Evolutionary conservation across 345 rosid genomes (phyloP).

Genomic region (Gossypium turneri): DNA sequence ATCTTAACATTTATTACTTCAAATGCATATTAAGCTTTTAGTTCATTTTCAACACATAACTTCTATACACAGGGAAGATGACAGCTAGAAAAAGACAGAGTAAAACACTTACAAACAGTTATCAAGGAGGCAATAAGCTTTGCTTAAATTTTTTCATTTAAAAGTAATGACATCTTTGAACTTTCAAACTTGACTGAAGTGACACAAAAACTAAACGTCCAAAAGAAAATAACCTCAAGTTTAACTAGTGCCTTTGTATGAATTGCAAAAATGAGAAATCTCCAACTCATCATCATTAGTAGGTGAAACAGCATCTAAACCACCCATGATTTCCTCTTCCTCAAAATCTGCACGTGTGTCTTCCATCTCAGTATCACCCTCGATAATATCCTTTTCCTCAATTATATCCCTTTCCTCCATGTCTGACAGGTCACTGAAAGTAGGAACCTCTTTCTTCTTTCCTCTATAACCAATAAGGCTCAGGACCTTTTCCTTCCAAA

Average conservation of each 20-base stretch:
- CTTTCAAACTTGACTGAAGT: neutral
- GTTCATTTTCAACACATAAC: neutral
- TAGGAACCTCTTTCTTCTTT: slow-evolving; percentile 46
- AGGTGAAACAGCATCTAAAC: slow-evolving; percentile 26
- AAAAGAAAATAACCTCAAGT: slow-evolving; percentile 18
- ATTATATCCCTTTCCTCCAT: slow-evolving; percentile 38
- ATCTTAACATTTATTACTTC: neutral
- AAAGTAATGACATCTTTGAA: neutral
- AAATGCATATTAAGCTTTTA: neutral
- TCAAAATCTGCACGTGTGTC: slow-evolving; percentile 26
- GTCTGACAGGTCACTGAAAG: slow-evolving; percentile 47
- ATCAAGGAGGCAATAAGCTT: neutral
- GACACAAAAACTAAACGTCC: no score
- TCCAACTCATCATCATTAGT: slow-evolving; percentile 41
- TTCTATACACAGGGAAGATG: neutral
- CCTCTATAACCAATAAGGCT: slow-evolving; percentile 55
- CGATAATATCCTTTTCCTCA: slow-evolving; percentile 1
- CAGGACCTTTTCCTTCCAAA: slow-evolving; percentile 73
- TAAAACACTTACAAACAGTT: neutral
- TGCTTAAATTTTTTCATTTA: neutral
- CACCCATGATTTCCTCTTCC: slow-evolving; percentile 27
- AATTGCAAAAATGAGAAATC: slow-evolving; percentile 30
- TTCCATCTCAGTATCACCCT: slow-evolving; percentile 29
- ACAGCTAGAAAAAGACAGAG: neutral
- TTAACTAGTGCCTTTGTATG: slow-evolving; percentile 9